Evolutionary conservation across 2,329 filamentous ascomycete species (phyloP), one percentile per base, ranked within the genome.

Genomic region (Colletotrichum lentis): DNA sequence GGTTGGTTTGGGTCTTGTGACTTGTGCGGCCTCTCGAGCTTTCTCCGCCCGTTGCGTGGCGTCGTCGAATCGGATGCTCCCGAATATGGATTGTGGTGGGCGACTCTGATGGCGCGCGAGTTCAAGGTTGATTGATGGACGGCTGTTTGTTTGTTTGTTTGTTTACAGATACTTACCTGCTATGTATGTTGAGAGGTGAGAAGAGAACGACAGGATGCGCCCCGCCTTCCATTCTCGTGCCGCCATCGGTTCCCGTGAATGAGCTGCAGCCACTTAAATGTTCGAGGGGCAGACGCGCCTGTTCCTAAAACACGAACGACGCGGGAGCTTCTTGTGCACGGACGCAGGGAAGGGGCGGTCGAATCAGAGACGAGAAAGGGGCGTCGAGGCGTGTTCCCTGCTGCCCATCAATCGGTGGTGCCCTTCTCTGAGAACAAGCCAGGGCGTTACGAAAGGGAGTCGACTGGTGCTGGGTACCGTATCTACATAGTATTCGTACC

Each of bases 241-340:
- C 41, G 27, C 39, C 43, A 55, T 60, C 43, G 56, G 37, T 60
- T 54, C 65, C 62, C 65, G 65, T 68, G 63, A 67, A 46, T 41
- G 37, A 18, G 12, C 66, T 69, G 67, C 63, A 67, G 67, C 63
- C 67, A 69, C 67, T 69, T 67, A 69, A 62, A 69, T 22, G 46
- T 24, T 39, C 47, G 57, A 27, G 37, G 22, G 18, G 22, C 12
- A 52, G 39, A 44, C 53, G 24, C 64, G 67, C 57, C 44, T 62
- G 27, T 54, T 54, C 35, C 41, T 44, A 37, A 50, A 39, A 49
- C 54, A 50, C 55, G 62, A 64, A 41, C 39, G 60, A 58, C 54
- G 54, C 47, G 54, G 41, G 56, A 41, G 31, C n/a, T 41, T 50
- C 31, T 44, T 14, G 52, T 24, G 50, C 43, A 56, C 22, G 20